Conservation (phyloP, 768 basidiomycete species). For the Hydnum rufescens region DNA sequence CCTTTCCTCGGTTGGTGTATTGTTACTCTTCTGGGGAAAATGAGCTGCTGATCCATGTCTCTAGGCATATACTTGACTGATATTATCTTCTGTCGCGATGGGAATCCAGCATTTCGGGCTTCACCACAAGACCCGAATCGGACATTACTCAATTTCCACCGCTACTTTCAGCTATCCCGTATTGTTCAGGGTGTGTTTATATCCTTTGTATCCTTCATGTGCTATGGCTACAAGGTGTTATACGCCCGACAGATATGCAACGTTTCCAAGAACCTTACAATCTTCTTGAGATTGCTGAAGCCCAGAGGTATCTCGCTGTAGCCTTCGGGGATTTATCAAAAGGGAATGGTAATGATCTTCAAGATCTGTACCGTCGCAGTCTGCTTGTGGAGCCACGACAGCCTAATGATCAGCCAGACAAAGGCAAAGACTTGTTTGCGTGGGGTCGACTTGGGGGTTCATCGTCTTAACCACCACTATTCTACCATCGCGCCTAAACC, state of each 20-base stretch:
- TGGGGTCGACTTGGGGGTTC: neutral
- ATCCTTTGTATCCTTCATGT: neutral
- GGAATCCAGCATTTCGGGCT: slow-evolving; percentile 69
- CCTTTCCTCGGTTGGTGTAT: slow-evolving; percentile 66
- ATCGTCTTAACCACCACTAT: no score
- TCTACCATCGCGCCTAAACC: no score
- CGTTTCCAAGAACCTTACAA: slow-evolving; percentile 78
- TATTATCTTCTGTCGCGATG: slow-evolving; percentile 88
- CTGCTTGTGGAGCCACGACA: slow-evolving; percentile 71
- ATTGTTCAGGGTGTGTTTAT: slow-evolving; percentile 49
- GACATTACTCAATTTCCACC: slow-evolving; percentile 87
- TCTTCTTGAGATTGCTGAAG: slow-evolving; percentile 74
- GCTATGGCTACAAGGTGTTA: neutral
- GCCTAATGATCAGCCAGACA: slow-evolving; percentile 30
- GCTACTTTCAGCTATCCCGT: slow-evolving; percentile 76
- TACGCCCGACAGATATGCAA: slow-evolving; percentile 48
- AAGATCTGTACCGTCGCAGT: slow-evolving; percentile 72
- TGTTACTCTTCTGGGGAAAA: neutral
- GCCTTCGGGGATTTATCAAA: slow-evolving; percentile 35
- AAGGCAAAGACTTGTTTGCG: neutral
- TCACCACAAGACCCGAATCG: slow-evolving; percentile 57
- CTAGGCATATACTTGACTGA: slow-evolving; percentile 74
- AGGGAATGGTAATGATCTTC: slow-evolving; percentile 56
- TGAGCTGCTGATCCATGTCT: slow-evolving; percentile 8
- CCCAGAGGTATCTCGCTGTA: slow-evolving; percentile 56